phyloP scores from a whole-genome alignment of 768 basidiomycete genomes.

The Mrakia blollopis region DNA sequence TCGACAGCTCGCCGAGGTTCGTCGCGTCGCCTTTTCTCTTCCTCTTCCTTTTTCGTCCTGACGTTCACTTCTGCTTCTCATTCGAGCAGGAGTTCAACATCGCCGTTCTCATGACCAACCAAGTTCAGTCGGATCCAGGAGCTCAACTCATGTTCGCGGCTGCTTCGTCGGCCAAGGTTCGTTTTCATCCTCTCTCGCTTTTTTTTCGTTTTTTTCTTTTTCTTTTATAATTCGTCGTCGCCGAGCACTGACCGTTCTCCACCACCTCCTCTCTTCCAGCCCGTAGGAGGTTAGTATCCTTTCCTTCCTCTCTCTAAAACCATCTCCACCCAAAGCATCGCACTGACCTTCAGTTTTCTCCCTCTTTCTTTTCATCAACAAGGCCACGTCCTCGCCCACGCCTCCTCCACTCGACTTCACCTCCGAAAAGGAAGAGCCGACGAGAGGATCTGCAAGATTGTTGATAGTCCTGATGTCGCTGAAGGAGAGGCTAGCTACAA shows the following conservation, averaged over 20 bases:
- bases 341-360: not conserved
- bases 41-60: not conserved
- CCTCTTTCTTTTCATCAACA: not conserved
- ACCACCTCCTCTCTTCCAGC: not conserved
- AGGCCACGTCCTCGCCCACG: constrained; percentile 21
- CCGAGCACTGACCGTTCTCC: not conserved
- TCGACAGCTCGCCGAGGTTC: not conserved
- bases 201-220: not conserved
- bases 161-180: constrained; percentile 28
- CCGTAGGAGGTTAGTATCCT: constrained; percentile 22
- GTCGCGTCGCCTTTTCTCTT: not conserved
- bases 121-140: constrained; percentile 30
- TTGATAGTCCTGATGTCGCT: constrained; percentile 26
- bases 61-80: not conserved
- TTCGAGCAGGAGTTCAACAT: constrained; percentile 29
- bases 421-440: constrained; percentile 32
- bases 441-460: constrained; percentile 26
- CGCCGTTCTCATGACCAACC: constrained; percentile 25
- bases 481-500: constrained; percentile 31
- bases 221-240: no score
- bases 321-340: no score
- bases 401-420: constrained; percentile 23
- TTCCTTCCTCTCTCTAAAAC: not conserved
- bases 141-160: constrained; percentile 33
- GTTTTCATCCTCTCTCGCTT: not conserved